Conservation (phyloP, 371 early-diverging fungal species). For the Apophysomyces elegans region DNA sequence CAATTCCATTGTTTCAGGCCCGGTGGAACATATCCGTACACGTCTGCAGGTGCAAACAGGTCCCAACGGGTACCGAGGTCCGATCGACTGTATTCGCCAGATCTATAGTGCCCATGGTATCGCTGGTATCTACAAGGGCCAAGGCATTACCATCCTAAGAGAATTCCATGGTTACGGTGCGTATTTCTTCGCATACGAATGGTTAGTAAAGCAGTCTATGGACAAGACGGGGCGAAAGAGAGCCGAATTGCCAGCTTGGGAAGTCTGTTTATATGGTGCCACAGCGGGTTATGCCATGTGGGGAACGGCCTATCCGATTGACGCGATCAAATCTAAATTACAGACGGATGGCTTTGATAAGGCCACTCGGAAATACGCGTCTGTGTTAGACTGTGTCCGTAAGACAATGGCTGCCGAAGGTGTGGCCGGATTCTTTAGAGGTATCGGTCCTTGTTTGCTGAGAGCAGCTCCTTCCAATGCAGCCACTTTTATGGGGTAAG, state of each 20-base stretch:
- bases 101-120: constrained; percentile 75
- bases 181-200: constrained; percentile 83
- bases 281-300: constrained; percentile 85
- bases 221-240: constrained; percentile 50
- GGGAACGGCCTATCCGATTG: constrained; percentile 78
- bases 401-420: constrained; percentile 73
- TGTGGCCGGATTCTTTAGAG: constrained; percentile 79
- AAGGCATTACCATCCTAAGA: constrained; percentile 76
- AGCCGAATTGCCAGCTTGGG: constrained; percentile 64
- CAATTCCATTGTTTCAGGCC: constrained; percentile 83
- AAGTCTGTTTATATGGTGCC: constrained; percentile 75
- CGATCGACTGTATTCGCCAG: constrained; percentile 75
- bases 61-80: constrained; percentile 59
- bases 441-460: constrained; percentile 83
- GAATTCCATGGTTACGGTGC: constrained; percentile 84
- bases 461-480: constrained; percentile 92
- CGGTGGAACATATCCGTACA: constrained; percentile 85
- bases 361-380: constrained; percentile 60
- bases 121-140: constrained; percentile 82
- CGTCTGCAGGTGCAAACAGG: constrained; percentile 78
- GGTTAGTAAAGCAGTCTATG: constrained; percentile 72
- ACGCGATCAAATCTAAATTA: constrained; percentile 79
- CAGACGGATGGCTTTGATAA: constrained; percentile 76
- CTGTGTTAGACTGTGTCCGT: constrained; percentile 68
- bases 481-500: constrained; percentile 75